These are phyloP conservation scores for Nicotiana otophora DNA, from an alignment of 257 asterid species.

Conservation along the genomic window DNA sequence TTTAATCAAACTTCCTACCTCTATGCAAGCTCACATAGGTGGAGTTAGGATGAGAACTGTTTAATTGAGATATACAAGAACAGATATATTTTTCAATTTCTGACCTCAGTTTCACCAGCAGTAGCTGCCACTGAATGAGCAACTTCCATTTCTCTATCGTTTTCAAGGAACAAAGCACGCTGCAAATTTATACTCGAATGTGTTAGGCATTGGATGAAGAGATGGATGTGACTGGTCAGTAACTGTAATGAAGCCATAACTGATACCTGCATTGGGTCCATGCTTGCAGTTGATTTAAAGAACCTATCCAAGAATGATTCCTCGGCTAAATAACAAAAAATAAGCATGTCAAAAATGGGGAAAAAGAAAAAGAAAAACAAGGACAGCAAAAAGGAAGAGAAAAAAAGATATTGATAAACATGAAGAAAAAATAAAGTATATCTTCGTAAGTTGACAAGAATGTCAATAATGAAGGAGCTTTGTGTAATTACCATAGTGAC, in stretches of 20 bases:
- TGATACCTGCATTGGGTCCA: slow-evolving; percentile 73
- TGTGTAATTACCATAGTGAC: neutral
- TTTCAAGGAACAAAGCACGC: slow-evolving; percentile 89
- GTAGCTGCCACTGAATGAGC: slow-evolving; percentile 92
- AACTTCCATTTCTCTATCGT: slow-evolving; percentile 89
- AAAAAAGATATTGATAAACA: neutral
- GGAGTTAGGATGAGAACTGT: neutral
- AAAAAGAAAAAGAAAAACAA: neutral
- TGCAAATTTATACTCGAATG: slow-evolving; percentile 17
- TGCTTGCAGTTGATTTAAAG: slow-evolving; percentile 68
- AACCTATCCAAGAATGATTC: slow-evolving; percentile 84
- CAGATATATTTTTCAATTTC: slow-evolving; percentile 3
- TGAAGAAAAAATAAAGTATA: neutral
- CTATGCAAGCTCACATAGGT: too few species aligned
- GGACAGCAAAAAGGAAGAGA: neutral
- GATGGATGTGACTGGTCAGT: neutral
- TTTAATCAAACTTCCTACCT: too few species aligned
- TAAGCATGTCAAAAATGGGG: slow-evolving; percentile 8
- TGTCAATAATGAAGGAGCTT: slow-evolving; percentile 4
- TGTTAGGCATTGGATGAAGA: neutral
- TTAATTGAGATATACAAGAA: neutral
- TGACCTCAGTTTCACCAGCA: slow-evolving; percentile 95
- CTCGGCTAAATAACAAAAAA: slow-evolving; percentile 38
- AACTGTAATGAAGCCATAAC: neutral
- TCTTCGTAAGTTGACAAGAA: neutral